These are phyloP conservation scores for Paecilomyces dactylethromorphus DNA, from an alignment of 2,329 filamentous ascomycete species.

Conservation along the genomic window DNA sequence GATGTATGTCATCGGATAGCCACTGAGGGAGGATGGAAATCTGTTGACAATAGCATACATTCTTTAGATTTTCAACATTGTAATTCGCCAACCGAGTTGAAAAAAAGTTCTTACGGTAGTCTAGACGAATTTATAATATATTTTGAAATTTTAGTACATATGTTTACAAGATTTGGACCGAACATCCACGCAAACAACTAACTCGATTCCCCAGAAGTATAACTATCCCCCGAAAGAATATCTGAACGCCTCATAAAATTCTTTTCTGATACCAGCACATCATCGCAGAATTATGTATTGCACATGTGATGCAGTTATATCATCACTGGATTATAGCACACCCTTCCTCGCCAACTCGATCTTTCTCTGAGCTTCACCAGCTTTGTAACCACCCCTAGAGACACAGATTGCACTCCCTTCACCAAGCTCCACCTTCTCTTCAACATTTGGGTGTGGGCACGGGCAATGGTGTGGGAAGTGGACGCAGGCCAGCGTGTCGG, in stretches of 20 bases:
- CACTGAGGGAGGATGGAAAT: not conserved
- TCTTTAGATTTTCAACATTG: no score
- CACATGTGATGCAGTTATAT: not conserved
- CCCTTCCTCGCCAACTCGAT: slow-evolving; percentile 46
- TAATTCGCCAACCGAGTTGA: no score
- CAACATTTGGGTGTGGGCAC: slow-evolving; percentile 69
- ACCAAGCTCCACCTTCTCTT: slow-evolving; percentile 66
- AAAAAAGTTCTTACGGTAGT: no score
- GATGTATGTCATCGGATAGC: not conserved
- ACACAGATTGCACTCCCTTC: slow-evolving; percentile 44
- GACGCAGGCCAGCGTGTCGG: slow-evolving; percentile 88
- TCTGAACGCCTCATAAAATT: not conserved
- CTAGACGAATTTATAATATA: no score
- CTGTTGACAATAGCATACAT: not conserved
- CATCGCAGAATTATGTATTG: not conserved
- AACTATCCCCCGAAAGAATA: not conserved
- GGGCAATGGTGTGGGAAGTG: slow-evolving; percentile 96
- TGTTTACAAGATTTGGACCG: not conserved
- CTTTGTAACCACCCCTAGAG: slow-evolving; percentile 42
- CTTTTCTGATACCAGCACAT: not conserved
- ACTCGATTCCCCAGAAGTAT: not conserved
- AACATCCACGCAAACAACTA: not conserved
- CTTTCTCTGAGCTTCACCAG: slow-evolving; percentile 41
- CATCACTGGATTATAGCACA: slow-evolving; percentile 31
- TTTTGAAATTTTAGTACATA: no score